These are phyloP conservation scores for Neopestalotiopsis sp. DNA, from an alignment of 2,329 filamentous ascomycete species.

Conservation along the genomic window DNA sequence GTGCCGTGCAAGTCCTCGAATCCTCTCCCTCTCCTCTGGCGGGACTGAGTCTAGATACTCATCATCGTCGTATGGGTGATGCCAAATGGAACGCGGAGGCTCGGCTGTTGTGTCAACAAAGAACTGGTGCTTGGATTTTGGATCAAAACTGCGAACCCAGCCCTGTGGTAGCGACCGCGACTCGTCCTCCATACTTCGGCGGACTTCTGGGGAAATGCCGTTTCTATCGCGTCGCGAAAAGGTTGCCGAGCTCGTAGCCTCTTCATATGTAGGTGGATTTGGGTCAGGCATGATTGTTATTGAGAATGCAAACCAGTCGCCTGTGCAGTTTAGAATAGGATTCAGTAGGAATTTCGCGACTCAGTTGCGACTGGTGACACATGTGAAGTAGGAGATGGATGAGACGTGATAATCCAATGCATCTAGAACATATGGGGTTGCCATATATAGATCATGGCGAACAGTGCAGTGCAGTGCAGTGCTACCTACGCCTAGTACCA, in stretches of 20 bases:
- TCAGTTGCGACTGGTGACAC: no score
- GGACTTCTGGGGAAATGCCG: constrained; percentile 56
- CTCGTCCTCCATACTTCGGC: constrained; percentile 69
- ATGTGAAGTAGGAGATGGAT: no score
- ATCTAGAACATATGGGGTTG: no score
- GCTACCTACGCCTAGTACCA: no score
- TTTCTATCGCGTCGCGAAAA: constrained; percentile 45
- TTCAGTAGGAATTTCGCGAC: no score
- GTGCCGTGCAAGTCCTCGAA: constrained; percentile 42
- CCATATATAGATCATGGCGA: no score
- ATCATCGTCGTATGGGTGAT: constrained; percentile 66
- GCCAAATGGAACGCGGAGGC: constrained; percentile 65
- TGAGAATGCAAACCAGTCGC: neutral
- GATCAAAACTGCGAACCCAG: constrained; percentile 64
- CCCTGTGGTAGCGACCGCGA: constrained; percentile 57
- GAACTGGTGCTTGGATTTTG: constrained; percentile 61
- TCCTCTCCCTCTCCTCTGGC: constrained; percentile 52
- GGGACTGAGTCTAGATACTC: constrained; percentile 55
- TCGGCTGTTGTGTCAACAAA: constrained; percentile 63
- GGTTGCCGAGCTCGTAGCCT: constrained; percentile 32
- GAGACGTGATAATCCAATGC: no score
- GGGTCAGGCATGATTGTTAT: neutral
- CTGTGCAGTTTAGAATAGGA: neutral
- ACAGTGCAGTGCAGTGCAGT: no score
- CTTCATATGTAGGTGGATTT: constrained; percentile 41